Conservation (phyloP, 345 rosid species). For the Fremontodendron californicum region DNA sequence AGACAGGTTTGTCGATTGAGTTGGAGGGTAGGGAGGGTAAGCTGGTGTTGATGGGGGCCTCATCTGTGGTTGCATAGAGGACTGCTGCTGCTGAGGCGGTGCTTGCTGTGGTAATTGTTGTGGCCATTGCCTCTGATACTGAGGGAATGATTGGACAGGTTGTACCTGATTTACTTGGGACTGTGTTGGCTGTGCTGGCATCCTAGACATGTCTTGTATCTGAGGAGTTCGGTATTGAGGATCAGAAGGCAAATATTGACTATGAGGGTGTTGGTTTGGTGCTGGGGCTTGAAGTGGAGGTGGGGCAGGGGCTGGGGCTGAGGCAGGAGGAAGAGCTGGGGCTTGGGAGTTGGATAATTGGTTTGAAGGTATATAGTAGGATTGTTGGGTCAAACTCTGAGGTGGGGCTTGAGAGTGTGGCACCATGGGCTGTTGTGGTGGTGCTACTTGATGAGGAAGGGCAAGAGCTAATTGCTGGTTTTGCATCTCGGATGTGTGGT, state of each 20-base stretch:
- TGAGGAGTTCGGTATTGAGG: slow-evolving; percentile 65
- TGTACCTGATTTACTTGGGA: slow-evolving; percentile 49
- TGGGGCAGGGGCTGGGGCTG: slow-evolving; percentile 17
- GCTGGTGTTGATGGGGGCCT: slow-evolving; percentile 55
- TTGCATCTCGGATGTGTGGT: slow-evolving; percentile 49
- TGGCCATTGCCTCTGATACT: slow-evolving; percentile 69
- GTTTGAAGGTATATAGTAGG: no score
- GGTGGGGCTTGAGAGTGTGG: no score
- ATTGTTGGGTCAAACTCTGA: no score
- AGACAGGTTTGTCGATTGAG: no score
- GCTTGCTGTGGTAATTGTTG: slow-evolving; percentile 55
- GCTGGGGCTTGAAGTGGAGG: slow-evolving; percentile 23
- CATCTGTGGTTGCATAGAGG: no score
- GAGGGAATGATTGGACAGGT: slow-evolving; percentile 50
- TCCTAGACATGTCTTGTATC: slow-evolving; percentile 56
- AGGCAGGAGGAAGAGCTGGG: slow-evolving; percentile 19
- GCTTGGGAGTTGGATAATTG: no score
- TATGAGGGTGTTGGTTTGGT: slow-evolving; percentile 43
- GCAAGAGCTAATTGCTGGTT: slow-evolving; percentile 91
- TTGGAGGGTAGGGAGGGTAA: slow-evolving; percentile 53
- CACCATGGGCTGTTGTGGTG: slow-evolving; percentile 57
- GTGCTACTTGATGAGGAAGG: slow-evolving; percentile 73
- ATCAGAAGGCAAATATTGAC: no score
- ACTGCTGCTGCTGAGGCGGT: slow-evolving; percentile 38
- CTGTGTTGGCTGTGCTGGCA: slow-evolving; percentile 49